Evolutionary conservation across 768 basidiomycete genomes (phyloP), one percentile per base, ranked within the genome.

Genomic region (Fibroporia radiculosa): DNA sequence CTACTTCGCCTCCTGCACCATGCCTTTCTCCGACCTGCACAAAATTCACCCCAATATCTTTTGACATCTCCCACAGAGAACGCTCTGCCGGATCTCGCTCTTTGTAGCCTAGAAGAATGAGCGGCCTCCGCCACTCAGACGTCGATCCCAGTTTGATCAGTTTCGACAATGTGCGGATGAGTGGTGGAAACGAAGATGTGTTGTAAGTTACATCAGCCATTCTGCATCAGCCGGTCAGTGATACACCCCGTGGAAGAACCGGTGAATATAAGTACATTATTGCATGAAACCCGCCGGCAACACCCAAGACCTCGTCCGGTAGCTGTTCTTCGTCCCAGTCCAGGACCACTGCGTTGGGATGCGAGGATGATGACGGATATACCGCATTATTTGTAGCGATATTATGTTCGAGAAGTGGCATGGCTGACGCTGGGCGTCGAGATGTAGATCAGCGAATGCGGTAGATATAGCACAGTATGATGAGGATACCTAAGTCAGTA

Each of bases 121-220:
- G 52, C 1, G 76, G 73, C 0, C 69, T 66, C 3, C 20, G 27
- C 1, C 24, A 23, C n/a, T 45, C 40, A 10, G 48, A 27, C 18
- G 28, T 42, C 14, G 47, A n/a, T 5, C 41, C 26, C 3, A 44
- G 42, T 13, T 16, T 20, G 14, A 44, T 27, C 10, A 54, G 33
- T 3, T 64, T 60, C 19, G 66, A 62, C 19, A 95, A 65, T 0
- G 89, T 92, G n/a, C 66, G 65, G 14, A 90, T 62, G 31, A 95
- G 76, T 0, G 84, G 70, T 2, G 85, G 77, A 61, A 95, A 96
- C 1, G 89, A 84, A 1, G 80, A 66, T 0, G 87, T 89, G 65
- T 95, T 95, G 67, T 93, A 95, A 1, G 90, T 84, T 6, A 93
- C 88, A 55, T 96, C 93, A 11, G 91, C 87, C 80, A 93, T 90